These are phyloP conservation scores for Tetrapyrgos nigripes DNA, from an alignment of 1,284 basidiomycete genomes.

Conservation along the genomic window DNA sequence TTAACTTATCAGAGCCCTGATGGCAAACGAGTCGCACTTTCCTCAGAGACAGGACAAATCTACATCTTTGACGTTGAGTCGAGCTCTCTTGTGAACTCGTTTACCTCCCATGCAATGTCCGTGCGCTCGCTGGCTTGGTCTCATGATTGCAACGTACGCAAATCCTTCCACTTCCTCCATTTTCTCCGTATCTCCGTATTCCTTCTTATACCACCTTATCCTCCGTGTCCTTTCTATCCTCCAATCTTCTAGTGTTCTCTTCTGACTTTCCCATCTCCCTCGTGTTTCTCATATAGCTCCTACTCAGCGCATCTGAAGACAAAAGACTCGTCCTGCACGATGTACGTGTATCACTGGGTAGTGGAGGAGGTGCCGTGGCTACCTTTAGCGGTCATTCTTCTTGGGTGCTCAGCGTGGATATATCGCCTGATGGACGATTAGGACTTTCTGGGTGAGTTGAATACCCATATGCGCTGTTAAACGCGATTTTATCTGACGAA, in stretches of 20 bases:
- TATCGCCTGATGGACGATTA: slow-evolving; percentile 80
- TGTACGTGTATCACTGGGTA: slow-evolving; percentile 72
- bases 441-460: slow-evolving; percentile 77
- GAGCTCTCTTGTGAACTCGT: slow-evolving; percentile 66
- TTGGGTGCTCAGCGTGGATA: slow-evolving; percentile 83
- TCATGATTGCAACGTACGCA: slow-evolving; percentile 63
- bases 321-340: slow-evolving; percentile 88
- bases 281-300: too few relatives aligned
- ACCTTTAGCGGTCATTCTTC: slow-evolving; percentile 85
- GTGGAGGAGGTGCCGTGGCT: slow-evolving; percentile 77
- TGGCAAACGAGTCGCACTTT: slow-evolving; percentile 77
- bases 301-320: slow-evolving; percentile 88
- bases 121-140: slow-evolving; percentile 88
- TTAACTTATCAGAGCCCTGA: slow-evolving; percentile 74
- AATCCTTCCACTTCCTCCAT: neutral
- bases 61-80: slow-evolving; percentile 81
- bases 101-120: slow-evolving; percentile 85
- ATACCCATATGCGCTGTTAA: neutral
- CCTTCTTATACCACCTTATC: too few relatives aligned
- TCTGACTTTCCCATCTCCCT: neutral
- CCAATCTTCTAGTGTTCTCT: slow-evolving; percentile 7
- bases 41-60: slow-evolving; percentile 83
- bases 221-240: too few relatives aligned
- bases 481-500: neutral
- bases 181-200: neutral